These are phyloP conservation scores for Candida piceae DNA, from an alignment of 805 yeast genomes.

Conservation along the genomic window DNA sequence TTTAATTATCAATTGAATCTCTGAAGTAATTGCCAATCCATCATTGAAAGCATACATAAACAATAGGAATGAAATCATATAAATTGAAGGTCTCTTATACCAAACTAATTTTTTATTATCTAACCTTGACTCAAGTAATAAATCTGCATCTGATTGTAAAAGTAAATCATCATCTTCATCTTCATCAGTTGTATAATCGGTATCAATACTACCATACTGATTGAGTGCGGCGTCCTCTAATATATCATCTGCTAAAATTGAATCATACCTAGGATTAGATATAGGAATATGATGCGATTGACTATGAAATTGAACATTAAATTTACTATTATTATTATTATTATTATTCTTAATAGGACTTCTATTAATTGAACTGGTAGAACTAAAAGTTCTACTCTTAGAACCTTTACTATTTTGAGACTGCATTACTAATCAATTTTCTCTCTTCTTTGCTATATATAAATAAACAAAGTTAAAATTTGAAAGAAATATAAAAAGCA, in stretches of 20 bases:
- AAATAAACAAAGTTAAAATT: too few relatives aligned
- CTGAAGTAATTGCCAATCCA: conserved; percentile 36
- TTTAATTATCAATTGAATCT: conserved; percentile 30
- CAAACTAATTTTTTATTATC: conserved; percentile 38
- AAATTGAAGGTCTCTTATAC: conserved; percentile 53
- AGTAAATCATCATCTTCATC: conserved; percentile 21
- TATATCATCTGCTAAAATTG: conserved; percentile 22
- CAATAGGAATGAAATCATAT: conserved; percentile 40
- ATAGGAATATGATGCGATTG: conserved; percentile 4
- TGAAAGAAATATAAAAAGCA: too few relatives aligned
- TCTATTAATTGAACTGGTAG: too few relatives aligned
- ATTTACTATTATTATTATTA: background rate
- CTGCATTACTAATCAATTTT: too few relatives aligned
- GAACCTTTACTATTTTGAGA: too few relatives aligned
- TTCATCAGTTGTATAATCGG: conserved; percentile 23
- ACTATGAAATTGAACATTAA: too few relatives aligned
- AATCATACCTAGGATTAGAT: conserved; percentile 9
- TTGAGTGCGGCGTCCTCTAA: conserved; percentile 38
- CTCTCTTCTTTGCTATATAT: too few relatives aligned
- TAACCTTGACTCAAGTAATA: conserved; percentile 45
- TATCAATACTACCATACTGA: conserved; percentile 1
- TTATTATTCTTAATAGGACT: background rate
- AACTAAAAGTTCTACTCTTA: too few relatives aligned
- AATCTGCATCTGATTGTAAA: conserved; percentile 36
- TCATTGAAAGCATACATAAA: conserved; percentile 40